Base-by-base conservation (phyloP, 2,329 filamentous ascomycete genomes). In the Botrytis galanthina region DNA sequence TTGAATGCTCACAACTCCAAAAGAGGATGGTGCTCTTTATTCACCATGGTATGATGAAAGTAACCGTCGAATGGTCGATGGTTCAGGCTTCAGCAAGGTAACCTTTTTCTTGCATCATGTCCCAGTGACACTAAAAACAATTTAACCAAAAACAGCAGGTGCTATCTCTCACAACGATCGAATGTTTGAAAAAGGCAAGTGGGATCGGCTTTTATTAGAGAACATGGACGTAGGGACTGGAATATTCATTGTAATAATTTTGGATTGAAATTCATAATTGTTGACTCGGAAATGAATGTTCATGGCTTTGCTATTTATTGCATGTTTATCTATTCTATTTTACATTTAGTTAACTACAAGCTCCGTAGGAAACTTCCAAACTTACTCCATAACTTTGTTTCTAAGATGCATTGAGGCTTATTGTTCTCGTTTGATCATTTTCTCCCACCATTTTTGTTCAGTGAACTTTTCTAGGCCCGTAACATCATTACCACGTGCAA, bases 381-480 rank as follows among this genome's bases (percentile, higher is more conserved):
- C 35, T 54, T 6, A 22, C 46, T 42, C 5, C 26, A 68, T 29
- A 32, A 57, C 57, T 8, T 42, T 32, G 16, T 68, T 68, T 29
- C 18, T 16, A 54, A 46, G 37, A 39, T 67, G 29, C 10, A 48
- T 29, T 57, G 29, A 37, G 26, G 35, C 9, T 32, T 32, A 57
- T 57, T 57, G 10, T 29, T 37, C 35, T 54, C 26, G 64, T 39
- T 22, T 39, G 32, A 39, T 32, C 48, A 39, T 29, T n/a, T 18
- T 42, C 48, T 68, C 66, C 48, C 66, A 68, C 66, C 35, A 68
- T 29, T 68, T 68, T 46, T 22, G 10, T 46, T 64, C 62, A n/a
- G 29, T 26, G 42, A 67, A 66, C 12, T 44, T 42, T 75, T 84
- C 83, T 42, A 85, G 77, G 20, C 83, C 83, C 9, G 84, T 83